A percentile compares a stretch with the other conserved stretches of the same genome.
Evolutionary conservation across 768 basidiomycete genomes (phyloP).

Genomic region (Myochromella boudieri): DNA sequence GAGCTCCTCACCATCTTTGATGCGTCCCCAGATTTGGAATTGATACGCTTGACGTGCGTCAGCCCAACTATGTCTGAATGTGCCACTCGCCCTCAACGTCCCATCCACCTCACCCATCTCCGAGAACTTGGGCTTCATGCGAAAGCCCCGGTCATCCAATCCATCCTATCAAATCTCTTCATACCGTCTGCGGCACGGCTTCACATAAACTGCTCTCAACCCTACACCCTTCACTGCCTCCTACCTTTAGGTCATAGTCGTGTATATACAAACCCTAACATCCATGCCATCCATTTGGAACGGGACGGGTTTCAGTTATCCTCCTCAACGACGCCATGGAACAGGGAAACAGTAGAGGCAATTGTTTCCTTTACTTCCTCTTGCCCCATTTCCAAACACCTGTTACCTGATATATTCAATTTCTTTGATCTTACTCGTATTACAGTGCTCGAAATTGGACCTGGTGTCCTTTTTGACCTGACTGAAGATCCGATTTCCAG

Average conservation of each 20-base stretch:
- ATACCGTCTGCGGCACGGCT: conserved; percentile 25
- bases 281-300: conserved; percentile 6
- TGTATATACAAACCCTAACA: conserved; percentile 1
- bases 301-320: conserved; percentile 6
- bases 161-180: conserved; percentile 23
- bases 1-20: conserved; percentile 33
- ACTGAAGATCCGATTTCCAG: conserved; percentile 3
- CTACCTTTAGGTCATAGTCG: conserved; percentile 26
- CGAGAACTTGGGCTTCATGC: conserved; percentile 30
- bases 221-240: conserved; percentile 24
- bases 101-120: conserved; percentile 23
- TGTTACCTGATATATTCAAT: neutral
- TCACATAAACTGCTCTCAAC: conserved; percentile 25
- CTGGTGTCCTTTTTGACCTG: conserved; percentile 27
- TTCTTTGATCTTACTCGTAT: conserved; percentile 19
- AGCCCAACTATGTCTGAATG: conserved; percentile 13
- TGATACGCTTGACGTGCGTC: conserved; percentile 30
- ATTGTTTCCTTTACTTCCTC: conserved; percentile 8
- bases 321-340: conserved; percentile 5
- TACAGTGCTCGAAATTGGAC: conserved; percentile 31
- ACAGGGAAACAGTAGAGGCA: neutral
- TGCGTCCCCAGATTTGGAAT: conserved; percentile 33
- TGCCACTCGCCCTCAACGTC: neutral
- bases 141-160: conserved; percentile 23
- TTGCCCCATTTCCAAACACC: neutral